A percentile compares a stretch with the other conserved stretches of the same genome.
Conservation (phyloP, 2,329 filamentous ascomycete species). For the Verticillium tricorpus region DNA sequence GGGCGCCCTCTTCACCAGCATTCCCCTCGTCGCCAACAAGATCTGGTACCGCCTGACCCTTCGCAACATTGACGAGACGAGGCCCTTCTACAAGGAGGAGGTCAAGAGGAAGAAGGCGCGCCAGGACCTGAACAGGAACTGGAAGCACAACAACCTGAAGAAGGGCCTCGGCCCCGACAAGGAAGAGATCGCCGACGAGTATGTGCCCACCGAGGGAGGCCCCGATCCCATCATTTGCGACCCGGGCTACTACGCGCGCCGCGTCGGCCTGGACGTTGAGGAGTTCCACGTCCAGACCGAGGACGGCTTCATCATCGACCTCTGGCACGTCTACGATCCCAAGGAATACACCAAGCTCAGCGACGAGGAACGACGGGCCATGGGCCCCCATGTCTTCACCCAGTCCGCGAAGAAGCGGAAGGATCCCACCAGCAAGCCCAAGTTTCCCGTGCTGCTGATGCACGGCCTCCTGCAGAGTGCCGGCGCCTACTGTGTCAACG, state of each 20-base stretch:
- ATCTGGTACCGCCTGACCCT: conserved; percentile 51
- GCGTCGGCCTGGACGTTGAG: conserved; percentile 84
- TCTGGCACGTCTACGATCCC: conserved; percentile 89
- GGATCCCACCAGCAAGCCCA: conserved; percentile 41
- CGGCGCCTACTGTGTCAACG: conserved; percentile 85
- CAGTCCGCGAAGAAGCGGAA: conserved; percentile 29
- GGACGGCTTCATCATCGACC: conserved; percentile 83
- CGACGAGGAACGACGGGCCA: conserved; percentile 43
- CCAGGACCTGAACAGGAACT: conserved; percentile 54
- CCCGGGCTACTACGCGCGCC: conserved; percentile 77
- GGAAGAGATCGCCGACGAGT: conserved; percentile 49
- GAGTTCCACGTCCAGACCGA: conserved; percentile 83
- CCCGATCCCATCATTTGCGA: conserved; percentile 75
- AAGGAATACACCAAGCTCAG: conserved; percentile 39
- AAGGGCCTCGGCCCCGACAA: conserved; percentile 34
- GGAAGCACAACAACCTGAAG: conserved; percentile 44
- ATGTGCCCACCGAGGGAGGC: conserved; percentile 72
- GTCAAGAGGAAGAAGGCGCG: conserved; percentile 51
- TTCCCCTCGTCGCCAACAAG: conserved; percentile 46
- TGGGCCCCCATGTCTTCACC: conserved; percentile 60
- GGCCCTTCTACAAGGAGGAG: conserved; percentile 75
- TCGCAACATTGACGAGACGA: conserved; percentile 51
- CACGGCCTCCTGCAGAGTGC: conserved; percentile 85
- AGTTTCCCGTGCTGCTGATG: conserved; percentile 81
- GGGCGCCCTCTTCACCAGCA: conserved; percentile 65